A percentile compares a stretch with the other conserved stretches of the same genome.
Conservation (phyloP, 805 yeast genomes). For the Candida yuanshanica region DNA sequence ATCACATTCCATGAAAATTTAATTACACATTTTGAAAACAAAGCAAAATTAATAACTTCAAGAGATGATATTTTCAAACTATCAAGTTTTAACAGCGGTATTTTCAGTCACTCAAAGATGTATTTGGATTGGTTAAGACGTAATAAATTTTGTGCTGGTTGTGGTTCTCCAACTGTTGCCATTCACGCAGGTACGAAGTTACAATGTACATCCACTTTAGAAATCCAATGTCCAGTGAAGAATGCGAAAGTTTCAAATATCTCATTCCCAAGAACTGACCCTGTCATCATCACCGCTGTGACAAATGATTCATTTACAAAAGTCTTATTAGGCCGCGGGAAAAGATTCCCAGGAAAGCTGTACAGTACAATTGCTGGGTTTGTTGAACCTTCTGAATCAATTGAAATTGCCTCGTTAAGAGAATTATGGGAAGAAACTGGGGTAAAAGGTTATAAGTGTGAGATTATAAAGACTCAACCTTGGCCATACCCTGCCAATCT, state of each 20-base stretch:
- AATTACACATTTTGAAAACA: not conserved
- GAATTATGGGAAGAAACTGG: conserved; percentile 98
- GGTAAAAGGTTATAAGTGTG: conserved; percentile 51
- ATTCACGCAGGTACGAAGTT: conserved; percentile 65
- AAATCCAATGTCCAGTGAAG: conserved; percentile 31
- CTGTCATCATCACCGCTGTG: conserved; percentile 79
- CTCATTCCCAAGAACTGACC: conserved; percentile 89
- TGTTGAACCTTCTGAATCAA: conserved; percentile 90
- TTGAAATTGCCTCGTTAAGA: conserved; percentile 80
- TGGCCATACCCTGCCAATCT: conserved; percentile 96
- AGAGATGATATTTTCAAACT: conserved; percentile 20
- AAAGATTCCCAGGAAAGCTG: conserved; percentile 54
- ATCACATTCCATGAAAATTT: conserved; percentile 20
- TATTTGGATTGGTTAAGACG: conserved; percentile 80
- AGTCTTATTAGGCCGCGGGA: conserved; percentile 66
- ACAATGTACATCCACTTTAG: conserved; percentile 33
- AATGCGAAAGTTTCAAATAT: conserved; percentile 57
- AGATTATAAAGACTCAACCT: conserved; percentile 75
- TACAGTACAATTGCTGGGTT: conserved; percentile 92
- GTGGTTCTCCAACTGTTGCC: conserved; percentile 61
- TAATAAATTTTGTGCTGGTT: conserved; percentile 79
- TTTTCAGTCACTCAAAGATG: conserved; percentile 77
- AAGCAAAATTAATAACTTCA: conserved; percentile 1
- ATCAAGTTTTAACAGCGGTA: conserved; percentile 46
- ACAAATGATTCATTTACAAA: conserved; percentile 54